phyloP scores from a whole-genome alignment of 23 red algal species.

The Chondrus crispus region DNA sequence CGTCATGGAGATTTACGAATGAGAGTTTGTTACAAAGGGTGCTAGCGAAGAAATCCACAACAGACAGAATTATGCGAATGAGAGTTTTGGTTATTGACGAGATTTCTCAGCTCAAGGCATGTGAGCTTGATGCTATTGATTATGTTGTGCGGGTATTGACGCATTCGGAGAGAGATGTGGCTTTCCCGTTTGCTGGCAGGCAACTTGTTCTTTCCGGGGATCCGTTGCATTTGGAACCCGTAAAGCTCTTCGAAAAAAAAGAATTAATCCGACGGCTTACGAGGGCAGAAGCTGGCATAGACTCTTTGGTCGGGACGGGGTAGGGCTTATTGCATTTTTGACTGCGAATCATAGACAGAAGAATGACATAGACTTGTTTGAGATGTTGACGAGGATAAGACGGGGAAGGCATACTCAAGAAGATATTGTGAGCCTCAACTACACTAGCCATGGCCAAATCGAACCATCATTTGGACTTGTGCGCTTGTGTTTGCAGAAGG shows the following conservation, averaged over 20 bases:
- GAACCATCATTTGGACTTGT: too few relatives aligned
- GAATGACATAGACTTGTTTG: not conserved
- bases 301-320: not conserved
- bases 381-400: not conserved
- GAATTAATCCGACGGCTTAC: not conserved
- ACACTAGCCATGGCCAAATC: not conserved
- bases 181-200: not conserved
- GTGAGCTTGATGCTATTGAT: too few relatives aligned
- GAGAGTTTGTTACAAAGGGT: too few relatives aligned
- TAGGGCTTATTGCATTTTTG: not conserved
- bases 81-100: too few relatives aligned
- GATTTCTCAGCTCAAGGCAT: too few relatives aligned
- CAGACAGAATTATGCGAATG: too few relatives aligned
- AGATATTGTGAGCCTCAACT: not conserved
- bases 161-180: too few relatives aligned
- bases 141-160: too few relatives aligned
- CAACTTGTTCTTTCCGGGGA: not conserved
- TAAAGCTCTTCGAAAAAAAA: not conserved
- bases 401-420: not conserved
- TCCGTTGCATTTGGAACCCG: not conserved
- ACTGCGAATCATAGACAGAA: not conserved
- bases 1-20: too few relatives aligned
- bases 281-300: not conserved
- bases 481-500: too few relatives aligned
- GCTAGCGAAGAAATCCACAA: too few relatives aligned